Percentiles rank a stretch among this genome's conserved stretches.
Conservation (phyloP, 176 grass and related monocot genomes). For the Oryza coarctata region DNA sequence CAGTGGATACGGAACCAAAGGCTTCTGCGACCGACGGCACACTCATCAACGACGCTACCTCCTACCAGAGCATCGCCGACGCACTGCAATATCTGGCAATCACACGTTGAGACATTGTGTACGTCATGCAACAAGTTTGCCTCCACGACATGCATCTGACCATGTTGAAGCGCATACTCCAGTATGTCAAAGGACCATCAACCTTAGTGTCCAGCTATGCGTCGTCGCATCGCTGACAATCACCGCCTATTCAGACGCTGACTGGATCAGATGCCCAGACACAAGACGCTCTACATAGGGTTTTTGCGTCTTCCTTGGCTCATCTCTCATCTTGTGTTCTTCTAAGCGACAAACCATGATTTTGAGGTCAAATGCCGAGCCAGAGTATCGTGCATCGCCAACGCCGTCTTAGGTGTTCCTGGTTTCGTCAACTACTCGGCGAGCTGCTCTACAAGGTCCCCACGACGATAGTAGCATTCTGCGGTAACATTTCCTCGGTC, state of each 20-base stretch:
- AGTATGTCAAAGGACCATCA: background rate
- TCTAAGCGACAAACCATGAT: background rate
- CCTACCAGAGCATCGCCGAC: background rate
- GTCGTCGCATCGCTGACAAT: rapidly evolving
- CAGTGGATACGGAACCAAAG: too few relatives aligned
- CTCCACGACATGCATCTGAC: too few relatives aligned
- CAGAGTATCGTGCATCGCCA: background rate
- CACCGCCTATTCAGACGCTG: background rate
- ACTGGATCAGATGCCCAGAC: background rate
- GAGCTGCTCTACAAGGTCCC: background rate
- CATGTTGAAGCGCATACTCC: too few relatives aligned
- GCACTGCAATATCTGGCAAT: background rate
- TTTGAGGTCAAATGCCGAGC: background rate
- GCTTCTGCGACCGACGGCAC: background rate
- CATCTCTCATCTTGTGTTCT: background rate
- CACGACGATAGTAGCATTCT: background rate
- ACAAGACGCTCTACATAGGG: too few relatives aligned
- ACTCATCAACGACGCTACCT: background rate
- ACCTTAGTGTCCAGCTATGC: background rate
- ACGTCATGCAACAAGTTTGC: too few relatives aligned
- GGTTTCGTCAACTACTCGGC: background rate
- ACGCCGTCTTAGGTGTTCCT: background rate
- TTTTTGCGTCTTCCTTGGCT: background rate
- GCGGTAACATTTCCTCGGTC: background rate
- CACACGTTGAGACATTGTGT: background rate